Evolutionary conservation across 176 grass and related monocot genomes (phyloP).

Genomic region (Phragmites australis): DNA sequence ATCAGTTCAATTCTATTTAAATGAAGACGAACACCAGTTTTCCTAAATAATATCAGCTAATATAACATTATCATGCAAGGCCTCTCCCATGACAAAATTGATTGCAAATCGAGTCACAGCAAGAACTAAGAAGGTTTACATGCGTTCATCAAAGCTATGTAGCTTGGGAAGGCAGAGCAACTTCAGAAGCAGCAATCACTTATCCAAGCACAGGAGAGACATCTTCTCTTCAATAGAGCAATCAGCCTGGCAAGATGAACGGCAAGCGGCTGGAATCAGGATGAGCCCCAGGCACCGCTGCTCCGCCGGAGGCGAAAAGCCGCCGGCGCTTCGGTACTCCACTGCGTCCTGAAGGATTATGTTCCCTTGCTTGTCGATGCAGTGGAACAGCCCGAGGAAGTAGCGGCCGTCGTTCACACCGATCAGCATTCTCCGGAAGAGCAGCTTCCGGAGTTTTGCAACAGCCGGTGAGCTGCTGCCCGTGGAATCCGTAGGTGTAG

Average conservation of each 20-base stretch:
- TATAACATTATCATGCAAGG: not conserved
- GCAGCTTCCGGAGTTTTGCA: conserved; percentile 63
- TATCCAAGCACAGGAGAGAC: conserved; percentile 60
- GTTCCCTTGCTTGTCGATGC: conserved; percentile 92
- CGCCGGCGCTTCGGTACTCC: conserved; percentile 62
- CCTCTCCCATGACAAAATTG: not conserved
- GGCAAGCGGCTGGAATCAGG: conserved; percentile 73
- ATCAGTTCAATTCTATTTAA: not conserved
- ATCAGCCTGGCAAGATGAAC: conserved; percentile 81
- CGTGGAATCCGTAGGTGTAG: not conserved
- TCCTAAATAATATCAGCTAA: not conserved
- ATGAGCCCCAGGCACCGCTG: conserved; percentile 84
- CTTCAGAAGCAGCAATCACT: conserved; percentile 39
- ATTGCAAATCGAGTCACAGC: not conserved
- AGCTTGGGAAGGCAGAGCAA: not conserved
- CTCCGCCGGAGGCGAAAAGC: conserved; percentile 46
- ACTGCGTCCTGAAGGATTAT: conserved; percentile 93
- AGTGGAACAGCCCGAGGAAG: conserved; percentile 85
- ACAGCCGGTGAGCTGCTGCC: conserved; percentile 56
- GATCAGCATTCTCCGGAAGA: conserved; percentile 72
- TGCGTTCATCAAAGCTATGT: conserved; percentile 6
- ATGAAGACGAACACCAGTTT: not conserved
- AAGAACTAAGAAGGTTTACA: not conserved
- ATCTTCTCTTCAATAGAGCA: conserved; percentile 77
- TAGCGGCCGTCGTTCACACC: conserved; percentile 79